Percentiles rank a stretch among this genome's conserved stretches.
Conservation (phyloP, 2,329 filamentous ascomycete genomes). For the Fusarium chaquense region DNA sequence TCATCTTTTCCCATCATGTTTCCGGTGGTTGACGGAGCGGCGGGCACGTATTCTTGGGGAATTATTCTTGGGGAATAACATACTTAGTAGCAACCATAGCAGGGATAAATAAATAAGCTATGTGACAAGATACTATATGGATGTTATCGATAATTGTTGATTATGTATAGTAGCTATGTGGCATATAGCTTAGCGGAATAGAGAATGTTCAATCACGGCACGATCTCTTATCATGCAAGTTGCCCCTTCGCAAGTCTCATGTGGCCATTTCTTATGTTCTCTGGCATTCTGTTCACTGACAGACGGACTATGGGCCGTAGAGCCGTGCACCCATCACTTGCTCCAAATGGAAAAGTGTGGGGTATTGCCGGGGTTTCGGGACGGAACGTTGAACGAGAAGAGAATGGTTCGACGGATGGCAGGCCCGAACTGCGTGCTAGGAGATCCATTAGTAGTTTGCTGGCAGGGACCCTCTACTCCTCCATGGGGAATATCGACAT, state of each 20-base stretch:
- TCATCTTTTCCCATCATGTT: not conserved
- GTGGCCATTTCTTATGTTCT: constrained; percentile 14
- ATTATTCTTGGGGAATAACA: not conserved
- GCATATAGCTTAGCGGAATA: not conserved
- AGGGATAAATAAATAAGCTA: not conserved
- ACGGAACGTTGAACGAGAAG: constrained; percentile 39
- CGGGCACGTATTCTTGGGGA: not conserved
- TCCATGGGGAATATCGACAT: constrained; percentile 26
- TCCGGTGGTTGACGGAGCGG: not conserved
- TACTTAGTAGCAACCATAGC: not conserved
- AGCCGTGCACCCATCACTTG: constrained; percentile 40
- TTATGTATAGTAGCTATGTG: not conserved
- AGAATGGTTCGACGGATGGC: constrained; percentile 44
- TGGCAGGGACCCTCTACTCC: constrained; percentile 27
- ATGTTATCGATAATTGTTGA: constrained; percentile 8
- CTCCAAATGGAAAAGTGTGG: constrained; percentile 40
- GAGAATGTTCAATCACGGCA: not conserved
- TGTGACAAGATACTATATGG: constrained; percentile 10
- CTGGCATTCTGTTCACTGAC: constrained; percentile 7
- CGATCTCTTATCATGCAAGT: constrained; percentile 16
- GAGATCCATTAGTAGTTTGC: constrained; percentile 40
- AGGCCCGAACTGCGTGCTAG: constrained; percentile 45
- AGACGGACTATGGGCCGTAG: constrained; percentile 37
- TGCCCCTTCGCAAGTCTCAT: constrained; percentile 1
- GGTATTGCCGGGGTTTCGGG: constrained; percentile 47